Conservation (phyloP, 176 grass and related monocot species). For the Elaeis guineensis region DNA sequence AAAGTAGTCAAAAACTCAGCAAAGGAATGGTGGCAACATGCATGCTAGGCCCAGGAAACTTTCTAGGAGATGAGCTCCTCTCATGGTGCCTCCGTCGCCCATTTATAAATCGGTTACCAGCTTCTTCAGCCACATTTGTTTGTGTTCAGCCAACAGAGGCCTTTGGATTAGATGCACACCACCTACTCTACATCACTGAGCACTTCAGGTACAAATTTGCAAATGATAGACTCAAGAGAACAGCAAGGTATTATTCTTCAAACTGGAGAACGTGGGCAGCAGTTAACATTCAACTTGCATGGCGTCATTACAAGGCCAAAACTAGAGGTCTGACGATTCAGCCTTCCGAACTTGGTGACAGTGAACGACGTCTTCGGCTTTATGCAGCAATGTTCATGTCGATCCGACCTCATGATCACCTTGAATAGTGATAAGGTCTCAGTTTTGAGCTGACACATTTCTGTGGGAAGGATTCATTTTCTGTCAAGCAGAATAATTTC, state of each 20-base stretch:
- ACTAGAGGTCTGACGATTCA: constrained; percentile 3
- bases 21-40: constrained; percentile 77
- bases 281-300: constrained; percentile 95
- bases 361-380: constrained; percentile 58
- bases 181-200: constrained; percentile 91
- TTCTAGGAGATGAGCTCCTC: constrained; percentile 96
- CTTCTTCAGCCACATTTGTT: constrained; percentile 81
- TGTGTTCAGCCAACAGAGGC: constrained; percentile 69
- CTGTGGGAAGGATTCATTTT: no score
- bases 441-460: no score
- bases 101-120: constrained; percentile 55
- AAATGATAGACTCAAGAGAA: constrained; percentile 82
- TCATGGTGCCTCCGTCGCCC: constrained; percentile 82
- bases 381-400: constrained; percentile 98
- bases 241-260: constrained; percentile 83
- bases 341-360: constrained; percentile 22
- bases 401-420: constrained; percentile 92
- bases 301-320: constrained; percentile 60
- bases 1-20: constrained; percentile 66
- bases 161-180: constrained; percentile 57
- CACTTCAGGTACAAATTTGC: constrained; percentile 97
- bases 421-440: constrained; percentile 29
- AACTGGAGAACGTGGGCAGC: constrained; percentile 95
- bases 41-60: constrained; percentile 56
- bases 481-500: no score